Evolutionary conservation across 2,329 filamentous ascomycete species (phyloP), one percentile per base, ranked within the genome.

Genomic region (Thelonectria blattea): DNA sequence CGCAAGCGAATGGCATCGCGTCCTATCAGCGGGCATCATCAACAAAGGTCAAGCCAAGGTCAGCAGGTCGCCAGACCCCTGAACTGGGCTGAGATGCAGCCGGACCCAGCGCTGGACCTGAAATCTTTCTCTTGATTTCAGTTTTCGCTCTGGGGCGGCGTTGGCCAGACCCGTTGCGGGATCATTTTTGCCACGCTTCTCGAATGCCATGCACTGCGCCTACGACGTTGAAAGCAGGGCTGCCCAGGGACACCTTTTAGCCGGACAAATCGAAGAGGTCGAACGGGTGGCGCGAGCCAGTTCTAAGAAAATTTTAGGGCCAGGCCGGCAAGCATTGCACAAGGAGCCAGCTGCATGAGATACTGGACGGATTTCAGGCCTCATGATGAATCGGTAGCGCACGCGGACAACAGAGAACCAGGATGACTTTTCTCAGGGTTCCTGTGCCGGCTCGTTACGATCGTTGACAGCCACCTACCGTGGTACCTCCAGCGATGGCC

Each of bases 221-320:
- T 27, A 47, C 53, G 58, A 56, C 11, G 5, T 22, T 6, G n/a
- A 12, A 32, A 37, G 15, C 50, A 39, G 54, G 39, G 42, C 60
- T 30, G 27, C 47, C 46, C 46, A 42, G 52, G 37, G 55, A 57
- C n/a, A 24, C 45, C 34, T 32, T 64, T 65, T 69, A 68, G 48
- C 67, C 67, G 67, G 56, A 27, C 64, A 65, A 69, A 65, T 62
- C 52, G 62, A 27, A 46, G 46, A 30, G 12, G 43, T 39, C 34
- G 49, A 52, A 47, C 52, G 39, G 47, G 41, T 53, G 52, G 48
- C 48, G 58, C 58, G 52, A 60, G 42, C 45, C 52, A 12, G 58
- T 27, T 52, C 18, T 11, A 34, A 45, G 4, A n/a, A 24, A 56
- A 32, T 10, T 50, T 30, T 11, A 39, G 15, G 32, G 47, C 42